phyloP scores from a whole-genome alignment of 1,284 basidiomycete genomes.

The Melampsora larici-populina region DNA sequence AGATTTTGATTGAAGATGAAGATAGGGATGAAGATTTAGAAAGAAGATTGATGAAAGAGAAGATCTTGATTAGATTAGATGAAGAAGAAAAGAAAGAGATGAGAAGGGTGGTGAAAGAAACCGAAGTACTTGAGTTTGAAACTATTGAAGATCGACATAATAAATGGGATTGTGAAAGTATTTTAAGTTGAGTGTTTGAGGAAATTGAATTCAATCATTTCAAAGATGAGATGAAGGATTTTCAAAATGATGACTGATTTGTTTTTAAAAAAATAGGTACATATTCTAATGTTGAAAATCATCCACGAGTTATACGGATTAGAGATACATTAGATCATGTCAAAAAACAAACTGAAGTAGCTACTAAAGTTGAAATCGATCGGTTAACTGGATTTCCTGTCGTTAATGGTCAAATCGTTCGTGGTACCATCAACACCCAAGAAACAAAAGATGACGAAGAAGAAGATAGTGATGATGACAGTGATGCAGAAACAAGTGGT shows the following conservation, averaged over 20 bases:
- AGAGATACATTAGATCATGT: conserved; percentile 46
- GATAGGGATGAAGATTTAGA: not conserved
- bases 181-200: conserved; percentile 65
- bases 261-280: conserved; percentile 66
- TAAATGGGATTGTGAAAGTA: conserved; percentile 87
- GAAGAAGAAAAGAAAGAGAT: conserved; percentile 39
- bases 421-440: conserved; percentile 8
- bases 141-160: conserved; percentile 45
- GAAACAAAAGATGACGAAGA: conserved; percentile 36
- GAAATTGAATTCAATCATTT: not conserved
- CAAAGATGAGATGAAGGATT: no score
- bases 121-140: conserved; percentile 47
- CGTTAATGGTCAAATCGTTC: conserved; percentile 54
- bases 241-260: conserved; percentile 52
- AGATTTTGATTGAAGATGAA: conserved; percentile 1
- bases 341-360: conserved; percentile 50
- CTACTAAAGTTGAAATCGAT: conserved; percentile 66
- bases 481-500: not conserved
- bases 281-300: conserved; percentile 90
- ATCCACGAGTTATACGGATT: conserved; percentile 75
- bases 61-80: conserved; percentile 46
- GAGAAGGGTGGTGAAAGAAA: conserved; percentile 44
- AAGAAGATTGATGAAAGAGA: conserved; percentile 15
- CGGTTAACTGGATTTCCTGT: conserved; percentile 70
- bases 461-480: conserved; percentile 45